Base-by-base conservation (phyloP, 2,329 filamentous ascomycete species). In the Mycosphaerella arachidis region DNA sequence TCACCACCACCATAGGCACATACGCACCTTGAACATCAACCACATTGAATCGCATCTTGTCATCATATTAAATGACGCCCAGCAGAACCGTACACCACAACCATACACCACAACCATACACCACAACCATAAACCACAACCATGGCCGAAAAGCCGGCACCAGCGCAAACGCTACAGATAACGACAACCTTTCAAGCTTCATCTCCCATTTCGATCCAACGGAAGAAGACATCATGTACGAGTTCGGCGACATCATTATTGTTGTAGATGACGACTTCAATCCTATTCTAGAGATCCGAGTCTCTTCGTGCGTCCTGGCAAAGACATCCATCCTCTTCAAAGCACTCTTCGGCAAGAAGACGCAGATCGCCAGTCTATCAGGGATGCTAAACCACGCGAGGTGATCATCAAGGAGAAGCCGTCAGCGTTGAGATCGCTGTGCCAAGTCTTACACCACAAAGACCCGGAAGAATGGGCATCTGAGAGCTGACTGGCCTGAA, bases 221-320 rank as follows among this genome's bases (percentile, higher is more conserved):
- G 4, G 45, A 31, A n/a, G 57, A 67, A 5, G 46, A 18, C 20
- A 18, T 63, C 33, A 12, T 35, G 6, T 65, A 61, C 60, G 56
- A 60, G 1, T 67, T 65, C 48, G 63, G 65, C 59, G 61, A 65
- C 48, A 54, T 65, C 48, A 59, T 60, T 12, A 53, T 67, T 27
- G 55, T 63, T 6, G 57, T 46, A 27, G 57, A 65, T 27, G 58
- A 67, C 30, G 58, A 53, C n/a, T 61, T 55, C 37, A 56, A 61
- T 29, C 61, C 61, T 6, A 29, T 40, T 1, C 24, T 48, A 9
- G 65, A 63, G n/a, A 43, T 67, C n/a, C 50, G 48, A 31, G 63
- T 65, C 30, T 62, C 53, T 10, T 65, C 60, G 1, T 63, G 63
- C 58, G 63, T 67, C n/a, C 57, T 67, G 0, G 53, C 63, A 1